Conservation (phyloP, 2,329 filamentous ascomycete genomes). For the Atkinsonella hypoxylon region DNA sequence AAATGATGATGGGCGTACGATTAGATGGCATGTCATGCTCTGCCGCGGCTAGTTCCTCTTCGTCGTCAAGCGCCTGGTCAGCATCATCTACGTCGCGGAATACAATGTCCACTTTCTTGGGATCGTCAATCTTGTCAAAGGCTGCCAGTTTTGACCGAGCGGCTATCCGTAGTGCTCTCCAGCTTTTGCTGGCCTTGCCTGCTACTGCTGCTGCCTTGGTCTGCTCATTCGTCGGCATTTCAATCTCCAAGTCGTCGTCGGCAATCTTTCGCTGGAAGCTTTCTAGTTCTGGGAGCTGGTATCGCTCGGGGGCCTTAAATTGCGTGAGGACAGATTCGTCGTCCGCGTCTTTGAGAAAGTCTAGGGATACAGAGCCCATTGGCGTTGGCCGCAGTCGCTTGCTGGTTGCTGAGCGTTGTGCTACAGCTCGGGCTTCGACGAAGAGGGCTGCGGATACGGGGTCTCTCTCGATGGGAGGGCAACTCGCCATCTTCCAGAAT, state of each 20-base stretch:
- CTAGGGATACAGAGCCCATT: conserved; percentile 62
- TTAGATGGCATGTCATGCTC: conserved; percentile 33
- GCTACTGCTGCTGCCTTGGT: conserved; percentile 46
- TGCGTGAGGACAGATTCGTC: conserved; percentile 49
- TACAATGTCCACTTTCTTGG: conserved; percentile 53
- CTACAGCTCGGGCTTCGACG: conserved; percentile 53
- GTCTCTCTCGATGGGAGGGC: conserved; percentile 70
- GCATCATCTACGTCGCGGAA: conserved; percentile 37
- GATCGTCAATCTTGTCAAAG: conserved; percentile 82
- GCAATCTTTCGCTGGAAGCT: conserved; percentile 63
- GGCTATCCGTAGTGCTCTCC: conserved; percentile 77
- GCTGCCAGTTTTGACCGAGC: conserved; percentile 59
- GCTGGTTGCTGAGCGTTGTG: conserved; percentile 53
- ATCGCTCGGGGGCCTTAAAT: conserved; percentile 54
- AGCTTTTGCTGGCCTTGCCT: conserved; percentile 76
- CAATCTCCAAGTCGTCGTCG: conserved; percentile 73
- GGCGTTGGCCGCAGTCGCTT: conserved; percentile 58
- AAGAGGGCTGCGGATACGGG: conserved; percentile 60
- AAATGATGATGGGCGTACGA: conserved; percentile 50
- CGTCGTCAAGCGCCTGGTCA: conserved; percentile 22
- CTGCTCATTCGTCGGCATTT: conserved; percentile 58
- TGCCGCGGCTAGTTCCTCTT: conserved; percentile 16
- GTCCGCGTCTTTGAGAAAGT: conserved; percentile 62
- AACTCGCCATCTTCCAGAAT: conserved; percentile 93
- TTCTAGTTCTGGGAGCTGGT: conserved; percentile 55